Percentiles rank a stretch among this genome's conserved stretches.
Evolutionary conservation across 2,329 filamentous ascomycete genomes (phyloP).

Genomic region (Claviceps purpurea): DNA sequence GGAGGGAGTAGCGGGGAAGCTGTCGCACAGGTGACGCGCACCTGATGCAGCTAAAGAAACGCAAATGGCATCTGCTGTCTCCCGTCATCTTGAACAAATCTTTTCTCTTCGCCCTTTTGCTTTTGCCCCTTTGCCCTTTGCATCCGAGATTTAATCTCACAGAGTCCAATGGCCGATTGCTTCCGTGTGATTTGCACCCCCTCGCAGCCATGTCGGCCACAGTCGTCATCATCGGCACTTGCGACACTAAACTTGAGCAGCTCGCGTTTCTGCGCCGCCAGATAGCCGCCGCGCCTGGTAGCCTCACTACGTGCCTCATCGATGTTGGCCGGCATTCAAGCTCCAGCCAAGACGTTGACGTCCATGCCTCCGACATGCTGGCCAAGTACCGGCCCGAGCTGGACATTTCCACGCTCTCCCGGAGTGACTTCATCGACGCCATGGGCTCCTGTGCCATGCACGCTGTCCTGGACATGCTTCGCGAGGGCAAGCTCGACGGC

Average conservation of each 20-base stretch:
- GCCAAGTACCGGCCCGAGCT: constrained; percentile 16
- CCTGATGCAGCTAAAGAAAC: no score
- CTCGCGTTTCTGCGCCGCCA: constrained; percentile 38
- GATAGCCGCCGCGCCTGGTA: constrained; percentile 19
- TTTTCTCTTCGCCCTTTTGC: no score
- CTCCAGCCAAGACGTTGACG: constrained; percentile 31
- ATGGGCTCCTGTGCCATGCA: constrained; percentile 36
- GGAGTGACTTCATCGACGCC: constrained; percentile 41
- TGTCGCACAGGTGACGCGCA: no score
- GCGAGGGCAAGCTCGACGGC: constrained; percentile 32
- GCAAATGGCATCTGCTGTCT: no score
- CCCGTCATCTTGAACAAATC: no score
- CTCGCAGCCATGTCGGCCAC: constrained; percentile 12
- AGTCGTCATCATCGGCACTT: constrained; percentile 46
- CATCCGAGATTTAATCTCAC: no score
- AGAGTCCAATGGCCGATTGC: no score
- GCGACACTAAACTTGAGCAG: constrained; percentile 51
- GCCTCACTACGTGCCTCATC: constrained; percentile 14
- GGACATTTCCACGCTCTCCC: constrained; percentile 26
- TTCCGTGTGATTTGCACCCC: no score
- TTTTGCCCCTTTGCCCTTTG: no score
- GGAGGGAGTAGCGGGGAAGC: no score
- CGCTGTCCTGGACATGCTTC: constrained; percentile 26
- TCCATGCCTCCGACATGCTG: constrained; percentile 30
- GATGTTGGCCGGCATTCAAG: constrained; percentile 34